Evolutionary conservation across 2,329 filamentous ascomycete genomes (phyloP).

Genomic region (Pleochaeta shiraiana): DNA sequence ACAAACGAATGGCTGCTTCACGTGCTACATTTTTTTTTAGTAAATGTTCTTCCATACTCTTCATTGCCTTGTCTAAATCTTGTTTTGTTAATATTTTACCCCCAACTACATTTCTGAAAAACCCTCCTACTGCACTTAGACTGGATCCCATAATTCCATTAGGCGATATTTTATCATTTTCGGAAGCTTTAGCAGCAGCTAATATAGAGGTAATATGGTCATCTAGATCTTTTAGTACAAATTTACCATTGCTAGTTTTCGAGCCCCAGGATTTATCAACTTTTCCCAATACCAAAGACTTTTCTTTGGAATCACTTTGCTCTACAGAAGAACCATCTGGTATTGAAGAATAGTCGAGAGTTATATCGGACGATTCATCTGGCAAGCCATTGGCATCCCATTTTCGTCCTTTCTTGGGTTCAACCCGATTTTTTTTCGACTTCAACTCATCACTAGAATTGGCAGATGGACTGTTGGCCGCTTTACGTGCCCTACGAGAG

Average conservation of each 20-base stretch:
- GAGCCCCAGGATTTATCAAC: slow-evolving; percentile 72
- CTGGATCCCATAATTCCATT: slow-evolving; percentile 56
- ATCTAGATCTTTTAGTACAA: slow-evolving; percentile 79
- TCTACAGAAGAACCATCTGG: slow-evolving; percentile 30
- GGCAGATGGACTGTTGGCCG: slow-evolving; percentile 34
- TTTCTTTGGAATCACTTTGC: slow-evolving; percentile 26
- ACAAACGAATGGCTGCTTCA: slow-evolving; percentile 78
- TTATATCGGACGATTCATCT: slow-evolving; percentile 53
- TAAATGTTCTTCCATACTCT: slow-evolving; percentile 89
- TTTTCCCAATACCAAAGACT: slow-evolving; percentile 42
- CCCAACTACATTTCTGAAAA: slow-evolving; percentile 89
- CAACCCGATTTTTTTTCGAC: slow-evolving; percentile 33
- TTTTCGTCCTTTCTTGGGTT: slow-evolving; percentile 63
- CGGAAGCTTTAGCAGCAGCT: slow-evolving; percentile 51
- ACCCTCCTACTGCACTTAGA: slow-evolving; percentile 60
- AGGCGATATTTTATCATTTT: slow-evolving; percentile 22
- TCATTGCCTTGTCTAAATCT: slow-evolving; percentile 80
- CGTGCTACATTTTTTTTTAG: slow-evolving; percentile 90
- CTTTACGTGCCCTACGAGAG: slow-evolving; percentile 60
- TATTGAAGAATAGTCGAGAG: slow-evolving; percentile 72
- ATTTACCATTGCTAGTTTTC: slow-evolving; percentile 70
- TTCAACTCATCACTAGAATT: slow-evolving; percentile 64
- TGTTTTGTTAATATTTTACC: slow-evolving; percentile 79
- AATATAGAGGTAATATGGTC: slow-evolving; percentile 87
- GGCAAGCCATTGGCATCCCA: slow-evolving; percentile 84